phyloP scores from a whole-genome alignment of 2,329 filamentous ascomycete genomes.

The Fusarium sp. region DNA sequence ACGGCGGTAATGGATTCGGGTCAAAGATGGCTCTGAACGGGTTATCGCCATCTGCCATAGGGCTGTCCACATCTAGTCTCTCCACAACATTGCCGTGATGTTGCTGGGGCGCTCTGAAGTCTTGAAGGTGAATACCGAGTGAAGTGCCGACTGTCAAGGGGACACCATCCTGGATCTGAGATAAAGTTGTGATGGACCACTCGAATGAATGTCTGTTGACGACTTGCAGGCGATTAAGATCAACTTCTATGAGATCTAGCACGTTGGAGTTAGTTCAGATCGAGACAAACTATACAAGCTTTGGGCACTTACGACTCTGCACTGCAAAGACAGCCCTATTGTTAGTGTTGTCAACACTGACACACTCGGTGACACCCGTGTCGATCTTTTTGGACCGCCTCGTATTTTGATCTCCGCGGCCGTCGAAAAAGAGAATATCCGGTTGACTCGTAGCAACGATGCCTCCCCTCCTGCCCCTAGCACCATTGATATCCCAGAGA shows the following conservation, averaged over 20 bases:
- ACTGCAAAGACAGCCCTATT: slow-evolving; percentile 83
- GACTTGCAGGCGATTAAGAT: slow-evolving; percentile 77
- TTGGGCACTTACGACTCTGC: slow-evolving; percentile 67
- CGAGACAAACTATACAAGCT: background rate
- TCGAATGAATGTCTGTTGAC: slow-evolving; percentile 78
- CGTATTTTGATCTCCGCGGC: slow-evolving; percentile 57
- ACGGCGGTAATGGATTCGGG: slow-evolving; percentile 64
- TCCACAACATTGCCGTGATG: slow-evolving; percentile 51
- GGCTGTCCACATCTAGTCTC: slow-evolving; percentile 52
- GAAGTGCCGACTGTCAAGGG: slow-evolving; percentile 89
- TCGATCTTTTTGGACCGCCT: slow-evolving; percentile 73
- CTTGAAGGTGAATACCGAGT: slow-evolving; percentile 83
- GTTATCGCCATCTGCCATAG: slow-evolving; percentile 42
- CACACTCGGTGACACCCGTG: slow-evolving; percentile 80
- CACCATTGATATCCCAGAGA: slow-evolving; percentile 80
- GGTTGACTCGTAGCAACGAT: slow-evolving; percentile 73
- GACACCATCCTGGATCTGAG: slow-evolving; percentile 70
- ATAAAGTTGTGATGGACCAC: slow-evolving; percentile 85
- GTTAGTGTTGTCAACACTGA: slow-evolving; percentile 77
- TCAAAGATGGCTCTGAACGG: slow-evolving; percentile 60
- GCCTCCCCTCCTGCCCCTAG: slow-evolving; percentile 65
- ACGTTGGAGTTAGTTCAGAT: background rate
- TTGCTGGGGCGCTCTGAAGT: slow-evolving; percentile 67
- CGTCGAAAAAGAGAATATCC: slow-evolving; percentile 73
- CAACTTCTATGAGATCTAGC: slow-evolving; percentile 78